Percentiles rank a stretch among this genome's conserved stretches.
These are phyloP conservation scores for Cenchrus purpureus DNA, from an alignment of 176 grass and related monocot species.

Conservation along the genomic window DNA sequence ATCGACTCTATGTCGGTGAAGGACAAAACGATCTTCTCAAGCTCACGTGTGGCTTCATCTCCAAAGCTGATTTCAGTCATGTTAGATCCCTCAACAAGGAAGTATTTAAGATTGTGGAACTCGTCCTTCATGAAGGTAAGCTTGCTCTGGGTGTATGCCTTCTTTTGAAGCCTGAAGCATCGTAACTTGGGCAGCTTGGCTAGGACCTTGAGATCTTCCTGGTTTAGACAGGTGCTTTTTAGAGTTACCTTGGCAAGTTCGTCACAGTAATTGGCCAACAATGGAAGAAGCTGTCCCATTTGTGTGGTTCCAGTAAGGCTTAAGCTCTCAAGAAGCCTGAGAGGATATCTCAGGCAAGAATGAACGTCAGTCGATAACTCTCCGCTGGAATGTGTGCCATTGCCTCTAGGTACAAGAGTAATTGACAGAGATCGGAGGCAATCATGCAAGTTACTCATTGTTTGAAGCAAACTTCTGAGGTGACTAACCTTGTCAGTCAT, in stretches of 20 bases:
- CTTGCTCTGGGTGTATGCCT: neutral
- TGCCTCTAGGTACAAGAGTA: too few relatives aligned
- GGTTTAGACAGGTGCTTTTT: neutral
- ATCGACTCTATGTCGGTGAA: neutral
- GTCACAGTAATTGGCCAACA: neutral
- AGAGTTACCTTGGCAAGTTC: slow-evolving; percentile 43
- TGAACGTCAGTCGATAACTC: too few relatives aligned
- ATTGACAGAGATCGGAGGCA: too few relatives aligned
- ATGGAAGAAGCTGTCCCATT: neutral
- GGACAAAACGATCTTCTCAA: neutral
- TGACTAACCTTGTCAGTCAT: too few relatives aligned
- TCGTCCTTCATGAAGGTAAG: neutral
- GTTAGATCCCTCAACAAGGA: neutral
- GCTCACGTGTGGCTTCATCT: neutral
- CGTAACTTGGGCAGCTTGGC: neutral
- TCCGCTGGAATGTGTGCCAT: too few relatives aligned
- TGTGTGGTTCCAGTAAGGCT: neutral
- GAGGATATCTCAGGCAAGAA: neutral
- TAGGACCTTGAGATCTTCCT: neutral
- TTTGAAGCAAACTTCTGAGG: too few relatives aligned
- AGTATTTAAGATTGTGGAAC: neutral
- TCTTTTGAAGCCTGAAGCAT: neutral
- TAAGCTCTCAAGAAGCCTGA: slow-evolving; percentile 34
- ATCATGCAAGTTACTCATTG: too few relatives aligned
- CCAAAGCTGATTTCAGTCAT: neutral